Percentiles rank a stretch among this genome's conserved stretches.
phyloP scores from a whole-genome alignment of 2,329 filamentous ascomycete species.

The Aspergillus fructus region DNA sequence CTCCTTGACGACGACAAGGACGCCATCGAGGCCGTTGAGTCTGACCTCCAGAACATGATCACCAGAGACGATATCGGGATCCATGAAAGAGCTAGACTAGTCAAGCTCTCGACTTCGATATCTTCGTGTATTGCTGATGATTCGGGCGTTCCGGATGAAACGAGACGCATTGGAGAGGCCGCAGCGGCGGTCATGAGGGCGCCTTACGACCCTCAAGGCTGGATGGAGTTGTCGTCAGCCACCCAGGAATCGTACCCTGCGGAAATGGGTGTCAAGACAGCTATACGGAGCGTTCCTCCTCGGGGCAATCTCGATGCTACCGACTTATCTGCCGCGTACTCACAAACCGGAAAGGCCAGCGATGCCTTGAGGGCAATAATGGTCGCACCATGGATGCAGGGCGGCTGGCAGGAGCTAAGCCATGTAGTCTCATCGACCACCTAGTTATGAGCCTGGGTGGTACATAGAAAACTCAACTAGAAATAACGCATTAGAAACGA shows the following conservation, averaged over 20 bases:
- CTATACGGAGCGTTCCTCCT: constrained; percentile 71
- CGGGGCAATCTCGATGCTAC: constrained; percentile 65
- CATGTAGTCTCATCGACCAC: constrained; percentile 27
- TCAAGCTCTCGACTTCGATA: constrained; percentile 73
- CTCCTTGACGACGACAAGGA: constrained; percentile 77
- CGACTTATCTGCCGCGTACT: constrained; percentile 71
- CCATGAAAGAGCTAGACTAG: constrained; percentile 66
- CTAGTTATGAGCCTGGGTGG: constrained; percentile 6
- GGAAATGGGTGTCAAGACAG: constrained; percentile 80
- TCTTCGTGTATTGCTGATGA: constrained; percentile 56
- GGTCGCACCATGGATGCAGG: constrained; percentile 73
- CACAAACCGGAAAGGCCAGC: constrained; percentile 66
- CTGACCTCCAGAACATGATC: constrained; percentile 72
- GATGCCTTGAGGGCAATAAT: constrained; percentile 78
- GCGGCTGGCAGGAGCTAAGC: constrained; percentile 60
- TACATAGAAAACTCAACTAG: background rate
- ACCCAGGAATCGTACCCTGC: constrained; percentile 58
- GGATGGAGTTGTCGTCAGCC: constrained; percentile 69
- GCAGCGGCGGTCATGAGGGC: constrained; percentile 77
- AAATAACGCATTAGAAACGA: background rate
- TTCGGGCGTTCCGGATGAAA: constrained; percentile 42
- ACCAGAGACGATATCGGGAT: constrained; percentile 64
- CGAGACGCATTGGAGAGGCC: constrained; percentile 62
- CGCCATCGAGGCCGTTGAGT: constrained; percentile 74
- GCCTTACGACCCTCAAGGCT: constrained; percentile 76